A percentile compares a stretch with the other conserved stretches of the same genome.
Conservation (phyloP, 108 stramenopile genomes). For the Nannochloropsis salina region DNA sequence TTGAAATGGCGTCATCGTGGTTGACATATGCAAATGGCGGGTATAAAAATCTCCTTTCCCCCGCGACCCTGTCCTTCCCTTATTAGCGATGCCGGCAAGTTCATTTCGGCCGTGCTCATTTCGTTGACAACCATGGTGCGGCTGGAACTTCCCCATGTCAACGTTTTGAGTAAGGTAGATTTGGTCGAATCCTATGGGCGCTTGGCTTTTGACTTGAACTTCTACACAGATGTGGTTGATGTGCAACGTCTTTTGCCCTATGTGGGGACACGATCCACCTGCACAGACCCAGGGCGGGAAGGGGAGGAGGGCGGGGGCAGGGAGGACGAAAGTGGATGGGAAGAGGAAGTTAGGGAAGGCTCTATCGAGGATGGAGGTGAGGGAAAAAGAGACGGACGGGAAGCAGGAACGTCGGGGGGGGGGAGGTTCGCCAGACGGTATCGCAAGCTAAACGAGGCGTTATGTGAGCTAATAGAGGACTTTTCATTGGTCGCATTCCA, state of each 20-base stretch:
- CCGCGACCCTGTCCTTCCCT: not conserved
- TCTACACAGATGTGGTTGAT: slow-evolving; percentile 54
- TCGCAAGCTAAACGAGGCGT: slow-evolving; percentile 43
- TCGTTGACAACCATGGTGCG: slow-evolving; percentile 88
- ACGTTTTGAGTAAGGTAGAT: slow-evolving; percentile 91
- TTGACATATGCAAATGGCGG: too few relatives aligned
- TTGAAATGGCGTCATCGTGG: too few relatives aligned
- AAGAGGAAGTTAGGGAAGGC: slow-evolving; percentile 22
- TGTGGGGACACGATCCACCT: slow-evolving; percentile 28
- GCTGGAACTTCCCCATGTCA: slow-evolving; percentile 87
- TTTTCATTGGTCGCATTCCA: slow-evolving; percentile 51
- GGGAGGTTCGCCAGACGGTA: slow-evolving; percentile 24
- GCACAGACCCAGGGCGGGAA: not conserved
- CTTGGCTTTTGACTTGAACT: slow-evolving; percentile 56
- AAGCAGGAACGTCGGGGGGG: not conserved
- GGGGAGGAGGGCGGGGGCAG: not conserved
- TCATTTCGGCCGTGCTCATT: slow-evolving; percentile 83
- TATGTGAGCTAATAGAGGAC: slow-evolving; percentile 57
- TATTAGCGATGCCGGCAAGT: slow-evolving; percentile 55
- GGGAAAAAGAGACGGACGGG: not conserved
- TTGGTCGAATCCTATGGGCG: slow-evolving; percentile 56
- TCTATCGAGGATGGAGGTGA: not conserved
- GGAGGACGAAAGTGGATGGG: not conserved
- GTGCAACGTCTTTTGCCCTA: slow-evolving; percentile 40
- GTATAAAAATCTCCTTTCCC: not conserved